A percentile compares a stretch with the other conserved stretches of the same genome.
Evolutionary conservation across 2,329 filamentous ascomycete genomes (phyloP).

Genomic region (Curvularia sp.): DNA sequence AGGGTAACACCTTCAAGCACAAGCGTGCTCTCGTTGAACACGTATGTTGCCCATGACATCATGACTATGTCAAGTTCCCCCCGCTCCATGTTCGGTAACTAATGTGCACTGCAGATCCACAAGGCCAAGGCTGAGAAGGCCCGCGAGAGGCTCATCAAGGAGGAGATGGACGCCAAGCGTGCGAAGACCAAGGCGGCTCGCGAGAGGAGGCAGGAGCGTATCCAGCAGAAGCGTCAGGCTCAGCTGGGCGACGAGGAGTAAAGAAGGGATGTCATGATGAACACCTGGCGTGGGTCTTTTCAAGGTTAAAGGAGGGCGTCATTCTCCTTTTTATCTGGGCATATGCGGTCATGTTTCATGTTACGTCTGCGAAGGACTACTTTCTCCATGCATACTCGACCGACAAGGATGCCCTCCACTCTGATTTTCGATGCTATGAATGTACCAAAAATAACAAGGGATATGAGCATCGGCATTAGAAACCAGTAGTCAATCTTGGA

Average conservation of each 20-base stretch:
- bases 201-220: constrained; percentile 96
- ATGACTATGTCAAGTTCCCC: constrained; percentile 38
- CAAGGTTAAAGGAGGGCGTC: constrained; percentile 50
- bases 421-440: constrained; percentile 45
- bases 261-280: constrained; percentile 46
- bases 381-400: constrained; percentile 48
- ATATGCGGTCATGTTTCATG: constrained; percentile 55
- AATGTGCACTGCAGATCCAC: constrained; percentile 77
- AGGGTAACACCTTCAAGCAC: constrained; percentile 99
- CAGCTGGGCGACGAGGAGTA: constrained; percentile 72
- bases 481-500: constrained; percentile 43
- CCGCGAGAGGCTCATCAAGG: constrained; percentile 94
- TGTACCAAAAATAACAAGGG: constrained; percentile 43
- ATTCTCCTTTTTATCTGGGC: constrained; percentile 51
- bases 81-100: constrained; percentile 29
- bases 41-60: constrained; percentile 71
- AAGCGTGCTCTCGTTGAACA: constrained; percentile 99
- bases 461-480: constrained; percentile 47
- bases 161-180: constrained; percentile 99
- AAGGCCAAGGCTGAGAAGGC: constrained; percentile 99
- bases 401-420: constrained; percentile 42
- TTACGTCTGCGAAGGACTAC: constrained; percentile 52
- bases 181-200: constrained; percentile 99
- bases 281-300: constrained; percentile 53
- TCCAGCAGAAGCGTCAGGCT: constrained; percentile 87